Base-by-base conservation (phyloP, 768 basidiomycete species). In the Lactarius evosmus region DNA sequence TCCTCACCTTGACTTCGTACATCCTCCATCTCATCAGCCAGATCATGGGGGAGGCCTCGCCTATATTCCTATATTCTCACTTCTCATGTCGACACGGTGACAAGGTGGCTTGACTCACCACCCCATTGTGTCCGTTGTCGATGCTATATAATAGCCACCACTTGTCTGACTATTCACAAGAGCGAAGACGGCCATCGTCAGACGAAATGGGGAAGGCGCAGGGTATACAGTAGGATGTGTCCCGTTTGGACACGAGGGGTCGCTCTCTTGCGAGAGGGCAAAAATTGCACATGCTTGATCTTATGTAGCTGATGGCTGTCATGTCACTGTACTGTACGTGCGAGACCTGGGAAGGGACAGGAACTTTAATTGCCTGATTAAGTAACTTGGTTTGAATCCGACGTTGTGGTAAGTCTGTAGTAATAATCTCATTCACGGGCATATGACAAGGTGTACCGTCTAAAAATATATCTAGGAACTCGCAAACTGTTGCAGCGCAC, bases 31-130 rank as follows among this genome's bases (percentile, higher is more conserved):
- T 7, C 59, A 56, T 2, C 0, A 3, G 19, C 63, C 59, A 65
- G 44, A n/a, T 65, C 63, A 25, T 56, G 44, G 16, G 63, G 63
- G 38, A 65, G 59, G 16, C n/a, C 49, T 33, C 44, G 46, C 59
- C 63, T 61, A 44, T 0, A 25, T 44, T n/a, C n/a, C n/a, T n/a
- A n/a, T n/a, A n/a, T n/a, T n/a, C n/a, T 40, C 22, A 19, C 25
- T 36, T 52, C 25, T 16, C 12, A 7, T 41, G n/a, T 22, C 5
- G n/a, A 38, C 22, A 7, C 8, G 25, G 14, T 14, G 25, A 32
- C n/a, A 40, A 25, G 34, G 58, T n/a, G 32, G 50, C 16, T 22
- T 40, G 9, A 56, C 63, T 40, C 32, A 65, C 63, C 63, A 65
- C n/a, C 30, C 63, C 59, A 65, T 61, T 2, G 49, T 4, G 14